These are phyloP conservation scores for Phytophthora fragariae DNA, from an alignment of 352 stramenopile species.

Conservation along the genomic window DNA sequence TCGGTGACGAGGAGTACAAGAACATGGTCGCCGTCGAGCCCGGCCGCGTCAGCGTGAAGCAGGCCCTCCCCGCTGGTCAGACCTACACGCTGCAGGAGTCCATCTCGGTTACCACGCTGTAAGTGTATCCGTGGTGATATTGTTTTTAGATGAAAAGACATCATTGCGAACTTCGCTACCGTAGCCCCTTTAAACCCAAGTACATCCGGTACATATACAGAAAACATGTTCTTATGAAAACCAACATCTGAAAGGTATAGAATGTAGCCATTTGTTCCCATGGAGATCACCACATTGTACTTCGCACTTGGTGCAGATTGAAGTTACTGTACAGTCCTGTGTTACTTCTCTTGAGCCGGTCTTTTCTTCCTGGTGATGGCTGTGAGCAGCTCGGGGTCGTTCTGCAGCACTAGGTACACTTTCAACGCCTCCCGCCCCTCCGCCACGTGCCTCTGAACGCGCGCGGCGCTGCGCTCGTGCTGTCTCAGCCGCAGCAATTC, in stretches of 20 bases:
- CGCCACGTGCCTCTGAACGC: constrained; percentile 49
- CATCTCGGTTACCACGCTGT: constrained; percentile 30
- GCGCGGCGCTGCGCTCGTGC: constrained; percentile 48
- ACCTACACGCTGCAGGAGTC: constrained; percentile 54
- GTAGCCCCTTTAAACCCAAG: not conserved
- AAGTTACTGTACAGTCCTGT: not conserved
- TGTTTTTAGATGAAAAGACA: constrained; percentile 17
- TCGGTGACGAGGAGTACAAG: constrained; percentile 94
- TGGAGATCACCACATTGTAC: not conserved
- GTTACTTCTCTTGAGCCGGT: not conserved
- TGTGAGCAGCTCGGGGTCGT: constrained; percentile 49
- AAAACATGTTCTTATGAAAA: not conserved
- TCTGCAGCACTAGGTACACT: constrained; percentile 67
- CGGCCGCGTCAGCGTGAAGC: constrained; percentile 70
- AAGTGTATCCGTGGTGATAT: constrained; percentile 8
- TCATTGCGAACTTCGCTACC: not conserved
- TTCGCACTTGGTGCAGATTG: not conserved
- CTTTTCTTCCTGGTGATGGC: constrained; percentile 69
- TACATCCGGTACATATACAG: not conserved
- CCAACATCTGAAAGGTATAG: not conserved
- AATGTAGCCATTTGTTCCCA: too few species aligned
- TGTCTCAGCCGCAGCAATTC: constrained; percentile 74
- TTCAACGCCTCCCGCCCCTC: constrained; percentile 66
- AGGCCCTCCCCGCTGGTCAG: constrained; percentile 48
- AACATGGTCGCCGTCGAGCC: constrained; percentile 97